phyloP scores from a whole-genome alignment of 2,329 filamentous ascomycete species.

The Allantophomopsis lycopodina region DNA sequence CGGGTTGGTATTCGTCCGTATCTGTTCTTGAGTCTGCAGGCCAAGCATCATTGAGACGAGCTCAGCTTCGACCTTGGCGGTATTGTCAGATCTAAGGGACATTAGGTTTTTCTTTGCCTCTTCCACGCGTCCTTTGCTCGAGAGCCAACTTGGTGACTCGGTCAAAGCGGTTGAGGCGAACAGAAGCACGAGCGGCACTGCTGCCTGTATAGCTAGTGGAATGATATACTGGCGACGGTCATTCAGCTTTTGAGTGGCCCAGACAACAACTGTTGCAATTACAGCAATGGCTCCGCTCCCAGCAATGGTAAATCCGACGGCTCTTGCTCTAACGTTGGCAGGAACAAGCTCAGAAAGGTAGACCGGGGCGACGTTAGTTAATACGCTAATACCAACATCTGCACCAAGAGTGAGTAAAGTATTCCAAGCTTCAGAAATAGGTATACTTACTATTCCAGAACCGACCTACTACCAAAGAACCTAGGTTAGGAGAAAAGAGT shows the following conservation, averaged over 20 bases:
- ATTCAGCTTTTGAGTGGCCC: constrained; percentile 13
- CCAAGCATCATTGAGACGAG: no score
- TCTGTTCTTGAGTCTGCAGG: no score
- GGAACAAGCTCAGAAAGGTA: constrained; percentile 22
- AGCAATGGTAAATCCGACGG: constrained; percentile 5
- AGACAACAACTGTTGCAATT: constrained; percentile 20
- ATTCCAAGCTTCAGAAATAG: background rate
- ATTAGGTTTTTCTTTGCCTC: no score
- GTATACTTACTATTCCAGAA: background rate
- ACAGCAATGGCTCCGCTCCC: constrained; percentile 13
- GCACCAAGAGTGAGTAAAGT: background rate
- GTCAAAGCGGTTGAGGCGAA: no score
- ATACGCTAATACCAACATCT: constrained; percentile 17
- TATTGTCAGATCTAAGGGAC: no score
- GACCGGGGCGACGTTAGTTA: constrained; percentile 20
- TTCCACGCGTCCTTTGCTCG: no score
- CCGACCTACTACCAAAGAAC: no score
- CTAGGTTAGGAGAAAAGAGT: no score
- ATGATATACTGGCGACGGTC: constrained; percentile 19
- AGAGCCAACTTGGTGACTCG: no score
- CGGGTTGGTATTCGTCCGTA: no score
- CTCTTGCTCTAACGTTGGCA: constrained; percentile 4
- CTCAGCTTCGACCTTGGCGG: no score
- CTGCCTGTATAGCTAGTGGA: constrained; percentile 21
- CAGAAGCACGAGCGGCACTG: constrained; percentile 3